A percentile compares a stretch with the other conserved stretches of the same genome.
Conservation (phyloP, 2,329 filamentous ascomycete genomes). For the Berkeleyomyces rouxiae region DNA sequence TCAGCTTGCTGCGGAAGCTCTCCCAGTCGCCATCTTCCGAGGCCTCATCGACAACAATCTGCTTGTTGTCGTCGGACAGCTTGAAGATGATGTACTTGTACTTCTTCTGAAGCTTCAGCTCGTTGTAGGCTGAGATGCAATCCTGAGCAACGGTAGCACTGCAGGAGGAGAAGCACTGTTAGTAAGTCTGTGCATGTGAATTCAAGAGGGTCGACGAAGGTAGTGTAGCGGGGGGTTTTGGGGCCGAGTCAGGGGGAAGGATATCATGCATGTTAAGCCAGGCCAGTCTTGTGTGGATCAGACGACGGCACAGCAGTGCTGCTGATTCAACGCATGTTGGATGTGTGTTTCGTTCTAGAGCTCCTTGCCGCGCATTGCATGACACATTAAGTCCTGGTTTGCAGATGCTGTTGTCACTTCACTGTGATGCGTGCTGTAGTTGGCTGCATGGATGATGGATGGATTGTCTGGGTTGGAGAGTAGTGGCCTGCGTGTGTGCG, state of each 20-base stretch:
- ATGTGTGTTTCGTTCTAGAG: slow-evolving; percentile 1
- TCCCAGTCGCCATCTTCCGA: slow-evolving; percentile 53
- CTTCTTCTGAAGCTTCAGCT: slow-evolving; percentile 68
- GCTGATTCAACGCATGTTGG: neutral
- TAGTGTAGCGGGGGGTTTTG: neutral
- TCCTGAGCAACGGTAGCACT: slow-evolving; percentile 59
- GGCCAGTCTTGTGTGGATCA: neutral
- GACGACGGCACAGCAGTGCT: neutral
- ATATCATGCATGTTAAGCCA: neutral
- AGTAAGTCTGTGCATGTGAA: neutral
- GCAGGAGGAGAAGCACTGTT: slow-evolving; percentile 14
- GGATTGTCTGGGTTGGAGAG: neutral
- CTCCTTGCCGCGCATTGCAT: slow-evolving; percentile 11
- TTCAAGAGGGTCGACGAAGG: neutral
- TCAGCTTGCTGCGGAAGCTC: slow-evolving; percentile 57
- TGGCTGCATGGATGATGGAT: neutral
- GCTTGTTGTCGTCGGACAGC: slow-evolving; percentile 65
- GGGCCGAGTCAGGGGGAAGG: too few relatives aligned
- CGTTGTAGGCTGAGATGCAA: slow-evolving; percentile 57
- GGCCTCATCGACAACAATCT: slow-evolving; percentile 65
- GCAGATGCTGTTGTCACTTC: neutral
- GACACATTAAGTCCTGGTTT: neutral
- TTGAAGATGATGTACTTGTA: slow-evolving; percentile 81
- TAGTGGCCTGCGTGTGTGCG: neutral
- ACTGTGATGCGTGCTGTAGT: neutral